Percentiles rank a stretch among this genome's conserved stretches.
Conservation (phyloP, 1,139 yeast genomes). For the Debaryomycetaceae sp. region DNA sequence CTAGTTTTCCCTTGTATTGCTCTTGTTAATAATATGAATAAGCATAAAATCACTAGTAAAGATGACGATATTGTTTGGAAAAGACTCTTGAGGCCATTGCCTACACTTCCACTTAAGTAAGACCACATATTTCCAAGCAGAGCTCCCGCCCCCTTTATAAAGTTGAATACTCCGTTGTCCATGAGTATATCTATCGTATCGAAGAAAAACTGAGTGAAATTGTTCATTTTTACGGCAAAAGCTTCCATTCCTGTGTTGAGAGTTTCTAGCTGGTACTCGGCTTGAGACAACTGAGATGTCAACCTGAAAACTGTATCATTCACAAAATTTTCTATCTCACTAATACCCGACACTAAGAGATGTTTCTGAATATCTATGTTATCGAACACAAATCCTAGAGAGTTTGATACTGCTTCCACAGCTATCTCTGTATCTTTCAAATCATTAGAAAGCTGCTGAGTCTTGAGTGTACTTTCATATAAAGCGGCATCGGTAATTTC, state of each 20-base stretch:
- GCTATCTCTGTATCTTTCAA: not conserved
- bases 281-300: not conserved
- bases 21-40: too few relatives aligned
- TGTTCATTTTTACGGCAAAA: not conserved
- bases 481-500: slow-evolving; percentile 2
- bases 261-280: not conserved
- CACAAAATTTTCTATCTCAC: not conserved
- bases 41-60: too few relatives aligned
- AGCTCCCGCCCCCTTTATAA: not conserved
- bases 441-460: not conserved
- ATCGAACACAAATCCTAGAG: not conserved
- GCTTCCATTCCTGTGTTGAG: not conserved
- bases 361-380: not conserved
- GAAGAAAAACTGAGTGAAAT: not conserved
- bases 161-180: not conserved
- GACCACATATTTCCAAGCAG: not conserved
- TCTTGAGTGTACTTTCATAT: not conserved
- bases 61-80: too few relatives aligned
- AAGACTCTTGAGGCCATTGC: too few relatives aligned
- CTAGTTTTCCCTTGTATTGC: too few relatives aligned
- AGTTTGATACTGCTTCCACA: not conserved
- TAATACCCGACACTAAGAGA: not conserved
- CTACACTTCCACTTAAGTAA: too few relatives aligned
- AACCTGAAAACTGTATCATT: not conserved
- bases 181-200: not conserved